A percentile compares a stretch with the other conserved stretches of the same genome.
Evolutionary conservation across 1,139 yeast species (phyloP).

Genomic region (Scheffersomyces titani): DNA sequence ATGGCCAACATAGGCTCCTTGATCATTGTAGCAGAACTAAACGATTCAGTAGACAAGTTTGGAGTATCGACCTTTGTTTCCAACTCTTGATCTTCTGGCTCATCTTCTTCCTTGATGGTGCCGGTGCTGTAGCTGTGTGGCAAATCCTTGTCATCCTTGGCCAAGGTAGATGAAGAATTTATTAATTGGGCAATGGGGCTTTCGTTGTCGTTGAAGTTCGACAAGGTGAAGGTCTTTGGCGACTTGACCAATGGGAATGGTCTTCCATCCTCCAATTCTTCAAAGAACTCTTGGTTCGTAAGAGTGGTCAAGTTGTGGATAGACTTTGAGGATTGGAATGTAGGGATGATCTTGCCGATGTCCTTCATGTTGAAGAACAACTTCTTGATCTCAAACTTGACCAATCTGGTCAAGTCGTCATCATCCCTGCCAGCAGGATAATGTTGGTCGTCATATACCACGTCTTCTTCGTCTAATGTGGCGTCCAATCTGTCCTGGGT

Average conservation of each 20-base stretch:
- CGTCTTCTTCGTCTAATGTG: constrained; percentile 4
- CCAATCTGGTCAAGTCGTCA: constrained; percentile 36
- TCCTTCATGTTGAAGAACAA: constrained; percentile 38
- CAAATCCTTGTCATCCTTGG: constrained; percentile 18
- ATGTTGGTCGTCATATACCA: constrained; percentile 2
- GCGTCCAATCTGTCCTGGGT: constrained; percentile 26
- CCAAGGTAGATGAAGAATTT: constrained; percentile 12
- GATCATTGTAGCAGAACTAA: background rate
- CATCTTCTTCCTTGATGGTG: constrained; percentile 45
- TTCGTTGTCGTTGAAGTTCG: constrained; percentile 38
- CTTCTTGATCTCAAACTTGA: constrained; percentile 39
- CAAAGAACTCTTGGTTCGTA: constrained; percentile 5
- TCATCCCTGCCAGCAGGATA: constrained; percentile 10
- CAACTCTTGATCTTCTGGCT: constrained; percentile 27
- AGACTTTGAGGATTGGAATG: constrained; percentile 36
- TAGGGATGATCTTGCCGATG: constrained; percentile 39
- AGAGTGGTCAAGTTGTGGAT: constrained; percentile 28
- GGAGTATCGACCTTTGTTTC: constrained; percentile 3
- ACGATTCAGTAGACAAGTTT: background rate
- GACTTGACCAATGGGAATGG: constrained; percentile 39
- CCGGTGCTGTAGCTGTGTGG: constrained; percentile 33
- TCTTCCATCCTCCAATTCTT: constrained; percentile 2
- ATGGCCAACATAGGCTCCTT: constrained; percentile 1
- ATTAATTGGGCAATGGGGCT: constrained; percentile 43
- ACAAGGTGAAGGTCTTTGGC: constrained; percentile 45